Evolutionary conservation across 768 basidiomycete genomes (phyloP), one percentile per base, ranked within the genome.

Genomic region (Nidularia sp.): DNA sequence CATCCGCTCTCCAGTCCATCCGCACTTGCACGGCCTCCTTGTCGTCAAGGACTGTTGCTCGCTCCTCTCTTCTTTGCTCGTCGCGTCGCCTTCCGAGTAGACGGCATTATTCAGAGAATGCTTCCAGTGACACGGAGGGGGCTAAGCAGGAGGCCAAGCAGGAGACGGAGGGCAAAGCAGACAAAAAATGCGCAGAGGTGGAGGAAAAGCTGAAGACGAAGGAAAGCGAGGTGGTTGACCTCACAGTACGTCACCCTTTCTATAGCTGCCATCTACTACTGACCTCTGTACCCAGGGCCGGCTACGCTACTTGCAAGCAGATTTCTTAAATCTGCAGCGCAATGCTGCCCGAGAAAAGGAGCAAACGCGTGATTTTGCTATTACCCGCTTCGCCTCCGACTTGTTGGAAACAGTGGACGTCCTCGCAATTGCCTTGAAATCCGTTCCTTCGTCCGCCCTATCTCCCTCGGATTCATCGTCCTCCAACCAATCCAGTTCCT

Each of bases 251-350:
- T 73, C 35, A 53, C 57, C 45, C 5, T 55, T 15, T 44, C 55
- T 53, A 46, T 53, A 33, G 31, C 47, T 42, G 32, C 4, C 12
- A 4, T 10, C 32, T 8, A 10, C 10, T 25, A 5, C 13, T 12
- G 10, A 58, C 48, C 47, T 51, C 52, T 56, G 46, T 58, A 6
- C 36, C 15, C 67, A 97, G 96, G 79, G 85, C 66, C 90, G 93
- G 56, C 77, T 97, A 60, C 86, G 89, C 45, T 97, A 98, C 66
- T 77, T 91, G 53, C 88, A 94, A 65, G 97, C 97, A 60, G 97
- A 99, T 73, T 94, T 93, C 70, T 73, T 96, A 43, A 99, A 98
- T 69, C 78, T 97, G 43, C 93, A 95, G 65, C 89, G 94, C 51
- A 93, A 94, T 62, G 81, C 93, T 50, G 86, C 86, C 31, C 81